phyloP scores from a whole-genome alignment of 306 rosid genomes.

The Lathyrus aphaca region DNA sequence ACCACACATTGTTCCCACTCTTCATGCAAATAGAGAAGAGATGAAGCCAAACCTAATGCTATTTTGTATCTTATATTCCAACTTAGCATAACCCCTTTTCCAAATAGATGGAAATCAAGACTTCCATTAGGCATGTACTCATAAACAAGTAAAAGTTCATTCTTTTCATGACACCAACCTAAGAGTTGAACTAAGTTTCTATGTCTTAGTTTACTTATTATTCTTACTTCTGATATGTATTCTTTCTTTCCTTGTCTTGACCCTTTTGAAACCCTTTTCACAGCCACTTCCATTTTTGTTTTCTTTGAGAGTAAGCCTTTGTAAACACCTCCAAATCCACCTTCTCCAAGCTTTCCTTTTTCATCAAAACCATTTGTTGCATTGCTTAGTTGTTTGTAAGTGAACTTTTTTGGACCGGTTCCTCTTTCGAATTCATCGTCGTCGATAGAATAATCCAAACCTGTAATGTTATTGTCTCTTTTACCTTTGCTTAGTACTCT shows the following conservation, averaged over 20 bases:
- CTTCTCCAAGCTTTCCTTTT: constrained; percentile 72
- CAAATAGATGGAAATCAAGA: constrained; percentile 76
- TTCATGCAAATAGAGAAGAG: constrained; percentile 70
- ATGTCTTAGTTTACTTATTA: constrained; percentile 70
- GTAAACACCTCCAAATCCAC: constrained; percentile 24
- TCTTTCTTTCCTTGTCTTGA: constrained; percentile 79
- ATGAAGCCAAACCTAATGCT: constrained; percentile 64
- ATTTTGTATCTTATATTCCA: constrained; percentile 66
- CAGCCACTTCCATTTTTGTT: constrained; percentile 54
- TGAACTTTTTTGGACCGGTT: constrained; percentile 66
- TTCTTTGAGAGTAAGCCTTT: background rate
- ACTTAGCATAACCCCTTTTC: constrained; percentile 41
- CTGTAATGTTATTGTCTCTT: constrained; percentile 17
- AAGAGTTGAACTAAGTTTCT: constrained; percentile 74
- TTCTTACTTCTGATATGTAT: constrained; percentile 68
- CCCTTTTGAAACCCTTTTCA: constrained; percentile 73
- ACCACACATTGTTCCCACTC: constrained; percentile 89
- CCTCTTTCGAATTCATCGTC: constrained; percentile 66
- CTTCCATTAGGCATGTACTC: constrained; percentile 79
- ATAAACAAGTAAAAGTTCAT: constrained; percentile 71
- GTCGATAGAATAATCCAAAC: constrained; percentile 53
- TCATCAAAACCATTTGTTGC: constrained; percentile 57
- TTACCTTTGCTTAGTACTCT: background rate
- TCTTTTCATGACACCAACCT: constrained; percentile 81
- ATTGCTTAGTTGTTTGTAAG: constrained; percentile 49